Conservation (phyloP, 176 grass and related monocot species). For the Elaeis guineensis region DNA sequence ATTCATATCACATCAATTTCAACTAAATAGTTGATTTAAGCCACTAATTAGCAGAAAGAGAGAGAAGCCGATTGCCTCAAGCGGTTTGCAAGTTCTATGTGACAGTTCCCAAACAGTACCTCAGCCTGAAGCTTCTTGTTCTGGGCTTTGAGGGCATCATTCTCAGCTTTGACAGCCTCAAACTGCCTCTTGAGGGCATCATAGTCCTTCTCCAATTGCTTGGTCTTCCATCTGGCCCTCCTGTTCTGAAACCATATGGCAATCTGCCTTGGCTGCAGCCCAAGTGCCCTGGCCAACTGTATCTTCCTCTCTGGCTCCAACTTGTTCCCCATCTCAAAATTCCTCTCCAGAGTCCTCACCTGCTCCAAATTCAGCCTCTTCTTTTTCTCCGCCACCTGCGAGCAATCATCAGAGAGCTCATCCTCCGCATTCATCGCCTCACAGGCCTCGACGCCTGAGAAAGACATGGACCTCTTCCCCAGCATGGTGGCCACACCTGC, state of each 20-base stretch:
- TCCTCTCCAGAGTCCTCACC: slow-evolving; percentile 10
- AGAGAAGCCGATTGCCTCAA: too few species aligned
- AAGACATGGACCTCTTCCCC: background rate
- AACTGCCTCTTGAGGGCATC: background rate
- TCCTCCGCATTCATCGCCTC: slow-evolving; percentile 5
- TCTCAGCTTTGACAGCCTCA: slow-evolving; percentile 2
- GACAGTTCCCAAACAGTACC: background rate
- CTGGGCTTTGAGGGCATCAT: background rate
- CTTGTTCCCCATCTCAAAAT: slow-evolving; percentile 6
- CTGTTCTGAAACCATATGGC: slow-evolving; percentile 17
- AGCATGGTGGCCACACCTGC: background rate
- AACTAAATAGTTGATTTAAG: too few species aligned
- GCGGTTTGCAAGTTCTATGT: too few species aligned
- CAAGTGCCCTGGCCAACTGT: background rate
- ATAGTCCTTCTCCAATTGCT: slow-evolving; percentile 8
- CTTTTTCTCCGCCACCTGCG: background rate
- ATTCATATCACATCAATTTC: too few species aligned
- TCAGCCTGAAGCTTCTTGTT: slow-evolving; percentile 12
- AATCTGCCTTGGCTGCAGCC: slow-evolving; percentile 8
- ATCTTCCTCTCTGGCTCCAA: slow-evolving; percentile 9
- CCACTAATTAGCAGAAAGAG: too few species aligned
- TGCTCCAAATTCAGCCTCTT: slow-evolving; percentile 10
- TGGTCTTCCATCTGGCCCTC: slow-evolving; percentile 16
- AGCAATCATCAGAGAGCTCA: slow-evolving; percentile 1
- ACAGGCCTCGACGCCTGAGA: background rate